Conservation (phyloP, 371 early-diverging fungal species). For the Apophysomyces elegans region DNA sequence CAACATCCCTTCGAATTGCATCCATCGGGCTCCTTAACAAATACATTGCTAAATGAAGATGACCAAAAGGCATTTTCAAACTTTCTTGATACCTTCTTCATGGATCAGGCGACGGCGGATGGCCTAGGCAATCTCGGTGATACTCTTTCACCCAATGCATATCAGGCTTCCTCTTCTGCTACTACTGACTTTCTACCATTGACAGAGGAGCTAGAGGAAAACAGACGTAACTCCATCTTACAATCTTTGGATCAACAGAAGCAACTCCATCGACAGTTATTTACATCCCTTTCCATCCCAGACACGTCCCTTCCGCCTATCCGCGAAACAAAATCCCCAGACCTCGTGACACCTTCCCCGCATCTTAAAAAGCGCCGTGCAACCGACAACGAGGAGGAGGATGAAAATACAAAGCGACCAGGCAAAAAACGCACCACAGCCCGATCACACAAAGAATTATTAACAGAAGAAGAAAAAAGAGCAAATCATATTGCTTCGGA, state of each 20-base stretch:
- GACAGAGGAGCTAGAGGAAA: conserved; percentile 29
- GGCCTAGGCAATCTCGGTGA: not conserved
- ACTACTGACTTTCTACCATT: not conserved
- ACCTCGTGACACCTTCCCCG: conserved; percentile 10
- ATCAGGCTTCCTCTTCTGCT: not conserved
- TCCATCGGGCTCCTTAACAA: not conserved
- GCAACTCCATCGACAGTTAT: conserved; percentile 27
- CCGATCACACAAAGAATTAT: conserved; percentile 57
- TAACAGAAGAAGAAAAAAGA: conserved; percentile 89
- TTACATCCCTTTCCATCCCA: conserved; percentile 17
- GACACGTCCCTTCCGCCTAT: conserved; percentile 15
- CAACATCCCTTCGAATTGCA: not conserved
- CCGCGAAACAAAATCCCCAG: conserved; percentile 7
- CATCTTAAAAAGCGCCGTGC: conserved; percentile 2
- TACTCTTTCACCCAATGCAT: not conserved
- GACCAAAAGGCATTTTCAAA: conserved; percentile 48
- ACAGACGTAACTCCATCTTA: conserved; percentile 37
- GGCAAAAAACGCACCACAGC: not conserved
- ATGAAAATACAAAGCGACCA: conserved; percentile 11
- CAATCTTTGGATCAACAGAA: conserved; percentile 45
- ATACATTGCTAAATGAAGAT: conserved; percentile 36
- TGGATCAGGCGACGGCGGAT: conserved; percentile 34
- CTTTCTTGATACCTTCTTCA: conserved; percentile 48
- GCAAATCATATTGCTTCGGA: conserved; percentile 92
- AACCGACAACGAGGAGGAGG: conserved; percentile 8